Evolutionary conservation across 805 yeast species (phyloP).

Genomic region (Cyberlindnera suaveolens): DNA sequence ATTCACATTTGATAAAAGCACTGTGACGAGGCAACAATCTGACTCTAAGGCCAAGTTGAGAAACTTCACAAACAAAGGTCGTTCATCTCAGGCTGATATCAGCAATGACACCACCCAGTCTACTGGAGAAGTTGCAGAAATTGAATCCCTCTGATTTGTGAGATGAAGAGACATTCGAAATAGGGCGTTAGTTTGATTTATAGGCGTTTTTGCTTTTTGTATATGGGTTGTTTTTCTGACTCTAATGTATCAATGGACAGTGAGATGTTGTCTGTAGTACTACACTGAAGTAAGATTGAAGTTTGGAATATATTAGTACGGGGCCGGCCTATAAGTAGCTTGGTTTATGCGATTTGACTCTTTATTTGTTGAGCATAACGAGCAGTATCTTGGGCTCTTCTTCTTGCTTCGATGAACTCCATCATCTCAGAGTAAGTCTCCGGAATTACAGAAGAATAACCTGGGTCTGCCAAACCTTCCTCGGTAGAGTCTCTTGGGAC

Average conservation of each 20-base stretch:
- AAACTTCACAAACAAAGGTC: constrained; percentile 28
- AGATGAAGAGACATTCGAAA: no score
- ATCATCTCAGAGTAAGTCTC: constrained; percentile 89
- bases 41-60: constrained; percentile 30
- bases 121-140: constrained; percentile 25
- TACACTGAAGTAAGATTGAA: neutral
- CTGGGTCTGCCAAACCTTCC: constrained; percentile 34
- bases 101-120: constrained; percentile 25
- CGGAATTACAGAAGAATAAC: constrained; percentile 76
- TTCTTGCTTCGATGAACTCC: constrained; percentile 82
- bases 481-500: constrained; percentile 55
- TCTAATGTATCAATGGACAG: neutral
- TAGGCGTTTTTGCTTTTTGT: no score
- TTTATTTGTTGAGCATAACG: constrained; percentile 47
- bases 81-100: constrained; percentile 24
- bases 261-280: neutral
- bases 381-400: constrained; percentile 83
- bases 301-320: no score
- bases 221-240: neutral
- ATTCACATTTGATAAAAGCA: constrained; percentile 23
- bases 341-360: constrained; percentile 2
- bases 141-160: constrained; percentile 18
- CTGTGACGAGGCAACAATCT: constrained; percentile 17
- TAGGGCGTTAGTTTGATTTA: neutral
- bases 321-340: no score